These are phyloP conservation scores for Cucumis melo DNA, from an alignment of 306 rosid genomes.

Conservation along the genomic window DNA sequence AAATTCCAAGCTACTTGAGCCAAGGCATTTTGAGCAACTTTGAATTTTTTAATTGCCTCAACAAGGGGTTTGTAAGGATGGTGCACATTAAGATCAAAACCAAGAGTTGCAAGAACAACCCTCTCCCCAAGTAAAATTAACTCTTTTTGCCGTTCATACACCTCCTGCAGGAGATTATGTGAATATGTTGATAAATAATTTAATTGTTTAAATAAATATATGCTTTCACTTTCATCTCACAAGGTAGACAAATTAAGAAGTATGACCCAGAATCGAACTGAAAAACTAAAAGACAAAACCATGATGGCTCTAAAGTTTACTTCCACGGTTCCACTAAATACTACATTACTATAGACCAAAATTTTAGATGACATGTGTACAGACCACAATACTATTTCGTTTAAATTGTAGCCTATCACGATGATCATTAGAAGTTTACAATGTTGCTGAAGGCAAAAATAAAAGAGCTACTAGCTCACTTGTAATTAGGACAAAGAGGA, in stretches of 20 bases:
- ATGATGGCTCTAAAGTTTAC: not conserved
- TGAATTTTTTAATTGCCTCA: constrained; percentile 95
- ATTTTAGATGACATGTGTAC: not conserved
- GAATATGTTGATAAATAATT: not conserved
- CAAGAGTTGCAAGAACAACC: constrained; percentile 94
- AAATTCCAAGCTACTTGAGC: constrained; percentile 99
- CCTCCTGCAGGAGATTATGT: constrained; percentile 51
- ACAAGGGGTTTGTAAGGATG: constrained; percentile 99
- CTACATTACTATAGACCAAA: not conserved
- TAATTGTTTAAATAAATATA: not conserved
- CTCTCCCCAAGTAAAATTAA: constrained; percentile 83
- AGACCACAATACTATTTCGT: not conserved
- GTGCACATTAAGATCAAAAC: constrained; percentile 80
- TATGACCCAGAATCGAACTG: not conserved
- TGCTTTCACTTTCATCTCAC: not conserved
- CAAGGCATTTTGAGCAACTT: constrained; percentile 95
- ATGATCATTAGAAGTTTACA: not conserved
- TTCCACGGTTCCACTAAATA: not conserved
- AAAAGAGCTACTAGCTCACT: not conserved
- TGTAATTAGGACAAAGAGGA: not conserved
- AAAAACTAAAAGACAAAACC: not conserved
- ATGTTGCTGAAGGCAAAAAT: not conserved
- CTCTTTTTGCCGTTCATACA: constrained; percentile 89
- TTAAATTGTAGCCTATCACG: not conserved
- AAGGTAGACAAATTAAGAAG: not conserved